phyloP scores from a whole-genome alignment of 106 monocot species.

The Dendrobium chrysotoxum region DNA sequence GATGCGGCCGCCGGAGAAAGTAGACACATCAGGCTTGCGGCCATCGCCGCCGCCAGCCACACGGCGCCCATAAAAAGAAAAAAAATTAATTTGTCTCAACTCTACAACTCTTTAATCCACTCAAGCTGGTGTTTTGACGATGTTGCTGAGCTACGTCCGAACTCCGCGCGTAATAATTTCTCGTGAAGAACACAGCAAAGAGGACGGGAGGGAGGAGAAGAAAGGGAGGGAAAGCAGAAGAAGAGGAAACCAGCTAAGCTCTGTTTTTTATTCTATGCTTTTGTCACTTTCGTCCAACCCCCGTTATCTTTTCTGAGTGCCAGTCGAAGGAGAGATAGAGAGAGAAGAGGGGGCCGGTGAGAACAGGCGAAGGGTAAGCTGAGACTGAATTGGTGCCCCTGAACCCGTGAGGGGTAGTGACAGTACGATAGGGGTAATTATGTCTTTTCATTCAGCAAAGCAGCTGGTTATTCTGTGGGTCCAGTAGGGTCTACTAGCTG shows the following conservation, averaged over 20 bases:
- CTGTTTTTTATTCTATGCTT: background rate
- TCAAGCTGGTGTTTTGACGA: background rate
- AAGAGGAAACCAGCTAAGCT: constrained; percentile 3
- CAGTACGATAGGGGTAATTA: too few relatives aligned
- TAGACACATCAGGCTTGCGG: background rate
- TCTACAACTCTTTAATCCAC: background rate
- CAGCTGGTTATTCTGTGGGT: too few relatives aligned
- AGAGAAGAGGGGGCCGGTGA: too few relatives aligned
- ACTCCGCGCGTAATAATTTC: too few relatives aligned
- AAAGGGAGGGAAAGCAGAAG: too few relatives aligned
- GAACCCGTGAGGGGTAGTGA: too few relatives aligned
- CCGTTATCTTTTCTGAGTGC: too few relatives aligned
- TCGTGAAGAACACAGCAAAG: background rate
- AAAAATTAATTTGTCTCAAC: background rate
- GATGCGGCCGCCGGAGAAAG: constrained; percentile 7
- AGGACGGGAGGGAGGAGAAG: background rate
- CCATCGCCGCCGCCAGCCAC: background rate
- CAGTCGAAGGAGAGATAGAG: too few relatives aligned
- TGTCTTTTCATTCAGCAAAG: too few relatives aligned
- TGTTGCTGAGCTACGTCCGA: background rate
- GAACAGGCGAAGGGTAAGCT: too few relatives aligned
- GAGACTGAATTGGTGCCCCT: too few relatives aligned
- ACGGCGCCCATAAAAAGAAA: background rate
- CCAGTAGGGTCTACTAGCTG: too few relatives aligned
- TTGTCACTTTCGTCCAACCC: background rate